Conservation (phyloP, 2,329 filamentous ascomycete species). For the Monosporascus ibericus region DNA sequence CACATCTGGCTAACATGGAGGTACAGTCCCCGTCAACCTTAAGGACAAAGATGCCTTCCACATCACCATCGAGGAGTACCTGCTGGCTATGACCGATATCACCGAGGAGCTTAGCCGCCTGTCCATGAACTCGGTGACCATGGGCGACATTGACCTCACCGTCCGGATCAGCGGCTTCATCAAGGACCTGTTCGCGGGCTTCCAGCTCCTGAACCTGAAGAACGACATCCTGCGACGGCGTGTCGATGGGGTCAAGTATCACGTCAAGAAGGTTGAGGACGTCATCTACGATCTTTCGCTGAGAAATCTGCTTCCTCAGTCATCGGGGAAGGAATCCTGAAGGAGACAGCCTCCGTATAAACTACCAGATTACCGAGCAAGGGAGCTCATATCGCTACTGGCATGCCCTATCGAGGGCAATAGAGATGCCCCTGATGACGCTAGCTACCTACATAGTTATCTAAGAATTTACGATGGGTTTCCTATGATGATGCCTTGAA, state of each 20-base stretch:
- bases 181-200: constrained; percentile 92
- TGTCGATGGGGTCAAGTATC: constrained; percentile 92
- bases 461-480: too few relatives aligned
- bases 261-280: constrained; percentile 96
- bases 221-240: constrained; percentile 86
- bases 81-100: constrained; percentile 78
- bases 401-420: not conserved
- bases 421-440: not conserved
- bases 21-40: constrained; percentile 77
- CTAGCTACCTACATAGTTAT: not conserved
- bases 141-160: constrained; percentile 81
- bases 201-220: constrained; percentile 95
- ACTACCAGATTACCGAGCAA: not conserved
- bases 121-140: constrained; percentile 88
- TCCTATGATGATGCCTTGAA: too few relatives aligned
- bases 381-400: not conserved
- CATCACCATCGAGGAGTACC: constrained; percentile 94
- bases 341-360: not conserved
- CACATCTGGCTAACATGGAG: constrained; percentile 5
- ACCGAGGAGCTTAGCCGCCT: constrained; percentile 87
- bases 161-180: constrained; percentile 86
- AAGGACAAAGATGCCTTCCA: constrained; percentile 90
- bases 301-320: constrained; percentile 66
- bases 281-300: constrained; percentile 94
- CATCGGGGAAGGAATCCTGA: constrained; percentile 5